Percentiles rank a stretch among this genome's conserved stretches.
These are phyloP conservation scores for Didymella segeticola DNA, from an alignment of 2,329 filamentous ascomycete genomes.

Conservation along the genomic window DNA sequence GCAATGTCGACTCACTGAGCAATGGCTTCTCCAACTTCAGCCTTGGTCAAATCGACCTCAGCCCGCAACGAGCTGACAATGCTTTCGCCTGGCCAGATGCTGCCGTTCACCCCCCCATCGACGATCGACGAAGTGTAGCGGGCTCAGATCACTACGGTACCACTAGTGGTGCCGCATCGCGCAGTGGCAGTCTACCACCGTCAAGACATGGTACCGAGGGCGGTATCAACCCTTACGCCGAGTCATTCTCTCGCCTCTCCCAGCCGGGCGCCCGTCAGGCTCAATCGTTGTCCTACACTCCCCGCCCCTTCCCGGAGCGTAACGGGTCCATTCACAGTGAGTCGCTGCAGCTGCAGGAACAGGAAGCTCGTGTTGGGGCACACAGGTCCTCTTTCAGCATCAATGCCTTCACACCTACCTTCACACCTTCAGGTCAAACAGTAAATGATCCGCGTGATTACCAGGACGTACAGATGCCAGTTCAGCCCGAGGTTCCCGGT, in stretches of 20 bases:
- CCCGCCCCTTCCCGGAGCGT: constrained; percentile 47
- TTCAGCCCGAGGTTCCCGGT: constrained; percentile 26
- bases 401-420: constrained; percentile 32
- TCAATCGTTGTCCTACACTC: constrained; percentile 57
- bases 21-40: constrained; percentile 44
- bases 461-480: constrained; percentile 31
- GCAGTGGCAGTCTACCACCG: constrained; percentile 63
- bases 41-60: constrained; percentile 41
- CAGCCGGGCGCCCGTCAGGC: constrained; percentile 54
- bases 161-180: constrained; percentile 55
- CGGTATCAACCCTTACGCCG: constrained; percentile 39
- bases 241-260: constrained; percentile 37
- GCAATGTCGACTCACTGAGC: constrained; percentile 39
- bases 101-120: constrained; percentile 50
- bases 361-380: constrained; percentile 40
- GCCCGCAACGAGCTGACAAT: constrained; percentile 34
- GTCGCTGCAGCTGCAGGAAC: constrained; percentile 40
- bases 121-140: constrained; percentile 50
- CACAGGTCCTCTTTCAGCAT: constrained; percentile 45
- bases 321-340: constrained; percentile 50
- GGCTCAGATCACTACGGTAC: constrained; percentile 54
- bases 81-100: constrained; percentile 45
- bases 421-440: constrained; percentile 32
- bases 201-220: constrained; percentile 59
- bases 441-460: constrained; percentile 33